Conservation (phyloP, 306 rosid species). For the Ammopiptanthus mongolicus region DNA sequence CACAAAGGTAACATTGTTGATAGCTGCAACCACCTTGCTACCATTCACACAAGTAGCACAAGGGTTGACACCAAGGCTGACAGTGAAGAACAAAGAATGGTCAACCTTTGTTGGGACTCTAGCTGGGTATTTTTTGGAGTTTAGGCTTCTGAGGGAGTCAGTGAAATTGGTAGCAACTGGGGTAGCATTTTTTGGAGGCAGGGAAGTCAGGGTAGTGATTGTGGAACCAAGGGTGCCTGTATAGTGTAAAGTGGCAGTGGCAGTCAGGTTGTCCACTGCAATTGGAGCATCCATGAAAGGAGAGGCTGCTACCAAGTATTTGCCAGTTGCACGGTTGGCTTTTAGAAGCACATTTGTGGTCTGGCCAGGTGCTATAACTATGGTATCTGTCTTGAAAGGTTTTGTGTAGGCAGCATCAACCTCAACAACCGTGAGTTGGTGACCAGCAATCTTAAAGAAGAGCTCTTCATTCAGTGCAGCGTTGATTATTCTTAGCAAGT, state of each 20-base stretch:
- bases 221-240: conserved; percentile 34
- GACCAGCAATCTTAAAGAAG: conserved; percentile 77
- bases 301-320: conserved; percentile 56
- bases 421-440: conserved; percentile 63
- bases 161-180: conserved; percentile 42
- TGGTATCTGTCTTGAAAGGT: conserved; percentile 57
- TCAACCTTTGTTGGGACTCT: conserved; percentile 60
- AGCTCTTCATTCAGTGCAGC: conserved; percentile 90
- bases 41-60: conserved; percentile 54
- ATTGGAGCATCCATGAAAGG: conserved; percentile 75
- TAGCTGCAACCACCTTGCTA: conserved; percentile 55
- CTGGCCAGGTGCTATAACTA: conserved; percentile 85
- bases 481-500: conserved; percentile 66
- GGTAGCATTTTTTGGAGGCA: conserved; percentile 63
- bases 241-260: conserved; percentile 64
- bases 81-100: conserved; percentile 70
- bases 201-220: conserved; percentile 42
- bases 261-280: conserved; percentile 55
- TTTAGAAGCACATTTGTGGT: conserved; percentile 73
- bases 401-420: conserved; percentile 84
- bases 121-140: conserved; percentile 57
- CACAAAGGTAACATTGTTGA: conserved; percentile 73
- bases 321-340: conserved; percentile 39
- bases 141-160: conserved; percentile 57
- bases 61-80: conserved; percentile 68